These are phyloP conservation scores for Chloris gayana DNA, from an alignment of 176 grass and related monocot genomes.

Conservation along the genomic window DNA sequence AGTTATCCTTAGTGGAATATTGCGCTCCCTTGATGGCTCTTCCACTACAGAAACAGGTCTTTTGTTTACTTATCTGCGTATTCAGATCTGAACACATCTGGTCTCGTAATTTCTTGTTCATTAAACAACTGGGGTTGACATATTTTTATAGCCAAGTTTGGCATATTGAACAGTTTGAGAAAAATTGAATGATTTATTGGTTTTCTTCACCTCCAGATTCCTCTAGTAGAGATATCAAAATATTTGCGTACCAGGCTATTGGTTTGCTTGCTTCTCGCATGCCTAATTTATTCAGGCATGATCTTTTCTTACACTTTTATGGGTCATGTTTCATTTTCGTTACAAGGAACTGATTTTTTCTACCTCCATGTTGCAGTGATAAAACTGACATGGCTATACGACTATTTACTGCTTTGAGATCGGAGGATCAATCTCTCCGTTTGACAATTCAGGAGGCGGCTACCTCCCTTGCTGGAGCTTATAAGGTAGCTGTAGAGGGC, in stretches of 20 bases:
- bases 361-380: slow-evolving; percentile 55
- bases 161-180: slow-evolving; percentile 26
- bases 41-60: slow-evolving; percentile 79
- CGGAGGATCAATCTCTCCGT: slow-evolving; percentile 79
- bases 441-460: slow-evolving; percentile 82
- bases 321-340: not conserved
- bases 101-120: slow-evolving; percentile 29
- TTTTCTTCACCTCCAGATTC: slow-evolving; percentile 56
- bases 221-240: slow-evolving; percentile 64
- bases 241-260: slow-evolving; percentile 94
- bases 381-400: slow-evolving; percentile 94
- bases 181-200: slow-evolving; percentile 28
- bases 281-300: slow-evolving; percentile 95
- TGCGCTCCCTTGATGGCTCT: slow-evolving; percentile 86
- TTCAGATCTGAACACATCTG: slow-evolving; percentile 34
- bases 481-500: slow-evolving; percentile 64
- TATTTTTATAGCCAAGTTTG: slow-evolving; percentile 15
- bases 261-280: slow-evolving; percentile 90
- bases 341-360: slow-evolving; percentile 26
- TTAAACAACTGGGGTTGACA: slow-evolving; percentile 9
- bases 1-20: slow-evolving; percentile 91
- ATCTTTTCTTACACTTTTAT: slow-evolving; percentile 18
- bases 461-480: slow-evolving; percentile 82
- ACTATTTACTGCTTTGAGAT: slow-evolving; percentile 84
- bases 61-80: slow-evolving; percentile 36